Conservation (phyloP, 805 yeast genomes). For the Suhomyces sp. region DNA sequence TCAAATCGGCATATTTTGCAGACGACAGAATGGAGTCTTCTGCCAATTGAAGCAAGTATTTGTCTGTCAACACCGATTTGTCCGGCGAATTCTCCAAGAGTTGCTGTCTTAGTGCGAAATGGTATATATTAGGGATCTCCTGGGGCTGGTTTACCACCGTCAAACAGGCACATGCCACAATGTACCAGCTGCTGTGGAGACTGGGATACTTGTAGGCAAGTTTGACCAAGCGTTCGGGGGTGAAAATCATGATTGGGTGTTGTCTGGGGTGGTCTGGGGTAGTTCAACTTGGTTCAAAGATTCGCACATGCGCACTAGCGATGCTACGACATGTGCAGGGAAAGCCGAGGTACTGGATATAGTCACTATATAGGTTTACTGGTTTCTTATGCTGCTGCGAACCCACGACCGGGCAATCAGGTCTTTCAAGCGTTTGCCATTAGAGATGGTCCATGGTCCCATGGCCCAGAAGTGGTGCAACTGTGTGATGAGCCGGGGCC, state of each 20-base stretch:
- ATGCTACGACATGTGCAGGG: neutral
- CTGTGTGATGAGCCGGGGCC: constrained; percentile 22
- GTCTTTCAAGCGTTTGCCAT: constrained; percentile 49
- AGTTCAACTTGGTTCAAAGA: neutral
- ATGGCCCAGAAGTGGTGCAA: constrained; percentile 66
- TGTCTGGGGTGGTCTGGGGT: constrained; percentile 5
- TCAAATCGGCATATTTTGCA: constrained; percentile 35
- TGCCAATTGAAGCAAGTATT: constrained; percentile 33
- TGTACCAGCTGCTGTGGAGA: constrained; percentile 64
- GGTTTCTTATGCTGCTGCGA: constrained; percentile 23
- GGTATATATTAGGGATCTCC: constrained; percentile 72
- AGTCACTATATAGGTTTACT: neutral
- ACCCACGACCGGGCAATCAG: constrained; percentile 58
- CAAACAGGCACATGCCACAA: constrained; percentile 75
- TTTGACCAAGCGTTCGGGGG: constrained; percentile 52
- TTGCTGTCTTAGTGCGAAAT: constrained; percentile 57
- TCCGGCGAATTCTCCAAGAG: constrained; percentile 31
- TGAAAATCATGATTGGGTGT: constrained; percentile 26
- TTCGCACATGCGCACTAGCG: neutral
- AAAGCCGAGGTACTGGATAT: neutral
- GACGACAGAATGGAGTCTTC: constrained; percentile 39
- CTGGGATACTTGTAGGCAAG: constrained; percentile 54
- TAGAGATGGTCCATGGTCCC: constrained; percentile 53
- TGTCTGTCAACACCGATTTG: constrained; percentile 29
- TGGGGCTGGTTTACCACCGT: constrained; percentile 80